Conservation (phyloP, 805 yeast species). For the Sugiyamaella mastotermitis region DNA sequence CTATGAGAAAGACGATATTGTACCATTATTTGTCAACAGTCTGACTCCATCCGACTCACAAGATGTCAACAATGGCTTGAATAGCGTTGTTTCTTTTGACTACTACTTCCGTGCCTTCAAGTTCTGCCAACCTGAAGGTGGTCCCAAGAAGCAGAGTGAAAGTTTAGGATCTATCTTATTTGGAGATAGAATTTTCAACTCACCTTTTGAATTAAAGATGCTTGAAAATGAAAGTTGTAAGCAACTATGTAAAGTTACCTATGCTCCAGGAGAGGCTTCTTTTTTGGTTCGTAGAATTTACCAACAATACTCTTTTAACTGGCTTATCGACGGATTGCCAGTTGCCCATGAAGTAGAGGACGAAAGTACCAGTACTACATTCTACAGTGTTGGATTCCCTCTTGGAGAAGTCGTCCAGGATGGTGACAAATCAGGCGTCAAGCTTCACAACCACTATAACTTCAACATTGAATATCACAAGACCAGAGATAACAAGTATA, state of each 20-base stretch:
- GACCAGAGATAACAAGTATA: conserved; percentile 56
- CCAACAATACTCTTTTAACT: conserved; percentile 81
- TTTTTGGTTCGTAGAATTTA: conserved; percentile 75
- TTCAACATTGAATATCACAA: conserved; percentile 77
- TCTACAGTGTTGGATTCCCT: conserved; percentile 76
- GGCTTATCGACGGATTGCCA: conserved; percentile 94
- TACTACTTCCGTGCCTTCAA: conserved; percentile 77
- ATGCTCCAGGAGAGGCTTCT: conserved; percentile 58
- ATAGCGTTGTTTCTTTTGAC: conserved; percentile 33
- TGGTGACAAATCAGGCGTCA: conserved; percentile 37
- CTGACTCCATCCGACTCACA: conserved; percentile 64
- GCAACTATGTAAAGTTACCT: conserved; percentile 53
- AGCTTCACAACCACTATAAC: conserved; percentile 75
- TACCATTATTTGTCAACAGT: conserved; percentile 82
- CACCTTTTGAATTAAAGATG: conserved; percentile 83
- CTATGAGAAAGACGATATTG: conserved; percentile 62
- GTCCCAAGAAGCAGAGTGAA: conserved; percentile 68
- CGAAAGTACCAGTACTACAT: conserved; percentile 49
- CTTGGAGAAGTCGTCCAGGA: conserved; percentile 55
- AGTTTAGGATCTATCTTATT: conserved; percentile 88
- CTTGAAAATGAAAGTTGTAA: conserved; percentile 64
- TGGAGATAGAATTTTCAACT: conserved; percentile 92
- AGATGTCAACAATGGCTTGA: conserved; percentile 29
- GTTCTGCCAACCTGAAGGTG: conserved; percentile 72
- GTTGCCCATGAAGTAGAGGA: conserved; percentile 59